These are phyloP conservation scores for Kalmusia sp. DNA, from an alignment of 2,329 filamentous ascomycete species.

Conservation along the genomic window DNA sequence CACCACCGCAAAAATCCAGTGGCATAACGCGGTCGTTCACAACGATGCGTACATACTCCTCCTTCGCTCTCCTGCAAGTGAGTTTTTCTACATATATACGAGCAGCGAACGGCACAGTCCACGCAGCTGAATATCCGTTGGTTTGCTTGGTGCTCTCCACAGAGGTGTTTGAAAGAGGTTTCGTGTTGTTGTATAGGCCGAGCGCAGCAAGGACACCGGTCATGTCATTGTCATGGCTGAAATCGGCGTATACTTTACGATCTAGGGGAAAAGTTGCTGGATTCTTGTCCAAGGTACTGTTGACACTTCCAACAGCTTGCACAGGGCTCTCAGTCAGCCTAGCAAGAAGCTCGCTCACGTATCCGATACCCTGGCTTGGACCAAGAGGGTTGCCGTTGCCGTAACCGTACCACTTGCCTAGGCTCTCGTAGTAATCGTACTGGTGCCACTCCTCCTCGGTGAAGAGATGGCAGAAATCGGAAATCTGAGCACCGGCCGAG, in stretches of 20 bases:
- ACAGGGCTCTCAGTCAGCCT: conserved; percentile 75
- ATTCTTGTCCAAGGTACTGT: conserved; percentile 75
- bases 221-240: conserved; percentile 92
- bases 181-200: conserved; percentile 75
- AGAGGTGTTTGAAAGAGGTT: conserved; percentile 53
- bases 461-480: conserved; percentile 80
- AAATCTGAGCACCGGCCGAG: conserved; percentile 59
- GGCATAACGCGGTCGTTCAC: conserved; percentile 84
- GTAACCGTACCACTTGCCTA: conserved; percentile 87
- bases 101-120: conserved; percentile 82
- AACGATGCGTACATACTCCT: conserved; percentile 79
- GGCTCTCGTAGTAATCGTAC: conserved; percentile 81
- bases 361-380: conserved; percentile 86
- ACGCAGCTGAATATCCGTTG: conserved; percentile 75
- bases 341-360: conserved; percentile 84
- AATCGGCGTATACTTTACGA: conserved; percentile 78
- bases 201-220: conserved; percentile 76
- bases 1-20: conserved; percentile 72
- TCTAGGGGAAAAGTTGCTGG: conserved; percentile 75
- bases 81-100: conserved; percentile 90
- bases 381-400: conserved; percentile 79
- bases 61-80: conserved; percentile 64
- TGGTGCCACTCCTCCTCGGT: conserved; percentile 73
- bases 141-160: conserved; percentile 60
- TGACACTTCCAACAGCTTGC: conserved; percentile 75